Conservation (phyloP, 2,329 filamentous ascomycete species). For the Plectosphaerella cucumerina region DNA sequence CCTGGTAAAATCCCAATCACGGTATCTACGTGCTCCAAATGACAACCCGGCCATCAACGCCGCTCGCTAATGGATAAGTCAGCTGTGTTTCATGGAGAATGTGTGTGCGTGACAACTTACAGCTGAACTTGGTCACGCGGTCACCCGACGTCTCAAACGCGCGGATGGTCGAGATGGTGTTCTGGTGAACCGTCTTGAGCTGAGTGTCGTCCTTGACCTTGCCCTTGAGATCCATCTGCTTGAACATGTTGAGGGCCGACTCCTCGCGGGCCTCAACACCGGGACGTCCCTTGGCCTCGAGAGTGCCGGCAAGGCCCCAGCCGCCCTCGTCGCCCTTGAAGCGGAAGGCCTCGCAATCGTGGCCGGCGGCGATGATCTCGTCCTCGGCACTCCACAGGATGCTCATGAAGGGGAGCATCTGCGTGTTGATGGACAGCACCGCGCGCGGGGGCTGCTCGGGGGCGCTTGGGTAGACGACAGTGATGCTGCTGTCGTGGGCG, state of each 20-base stretch:
- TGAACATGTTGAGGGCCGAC: slow-evolving; percentile 95
- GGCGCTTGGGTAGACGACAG: slow-evolving; percentile 88
- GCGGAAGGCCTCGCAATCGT: slow-evolving; percentile 86
- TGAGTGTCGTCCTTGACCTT: slow-evolving; percentile 89
- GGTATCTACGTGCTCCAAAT: slow-evolving; percentile 63
- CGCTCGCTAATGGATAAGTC: slow-evolving; percentile 55
- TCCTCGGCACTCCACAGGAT: slow-evolving; percentile 87
- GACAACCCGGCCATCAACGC: slow-evolving; percentile 78
- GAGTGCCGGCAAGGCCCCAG: slow-evolving; percentile 78
- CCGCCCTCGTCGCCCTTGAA: slow-evolving; percentile 74
- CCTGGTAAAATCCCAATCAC: slow-evolving; percentile 11
- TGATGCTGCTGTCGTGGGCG: slow-evolving; percentile 93
- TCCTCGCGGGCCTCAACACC: slow-evolving; percentile 70
- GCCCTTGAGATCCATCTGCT: slow-evolving; percentile 97
- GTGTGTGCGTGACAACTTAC: slow-evolving; percentile 48
- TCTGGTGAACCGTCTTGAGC: slow-evolving; percentile 93
- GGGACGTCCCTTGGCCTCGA: slow-evolving; percentile 68
- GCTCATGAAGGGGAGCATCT: slow-evolving; percentile 87
- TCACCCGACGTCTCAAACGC: slow-evolving; percentile 65
- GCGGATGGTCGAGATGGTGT: slow-evolving; percentile 84
- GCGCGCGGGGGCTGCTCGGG: slow-evolving; percentile 87
- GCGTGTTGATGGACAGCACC: slow-evolving; percentile 85
- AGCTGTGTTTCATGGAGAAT: slow-evolving; percentile 8
- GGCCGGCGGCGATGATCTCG: slow-evolving; percentile 92
- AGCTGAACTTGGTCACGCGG: slow-evolving; percentile 75